Base-by-base conservation (phyloP, 306 rosid genomes). In the Phaseolus lunatus region DNA sequence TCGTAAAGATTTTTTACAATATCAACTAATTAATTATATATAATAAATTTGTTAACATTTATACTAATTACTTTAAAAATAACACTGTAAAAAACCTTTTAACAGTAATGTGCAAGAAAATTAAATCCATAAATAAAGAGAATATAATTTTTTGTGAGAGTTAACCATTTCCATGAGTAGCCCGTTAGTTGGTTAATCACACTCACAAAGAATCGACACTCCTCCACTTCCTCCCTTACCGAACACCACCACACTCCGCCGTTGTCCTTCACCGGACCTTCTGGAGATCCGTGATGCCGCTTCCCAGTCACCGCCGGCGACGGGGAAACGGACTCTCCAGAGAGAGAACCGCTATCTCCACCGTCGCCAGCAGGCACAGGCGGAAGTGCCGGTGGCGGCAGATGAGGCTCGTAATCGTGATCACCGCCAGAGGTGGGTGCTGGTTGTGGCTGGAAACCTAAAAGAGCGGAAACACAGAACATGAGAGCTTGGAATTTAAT, bases 111-210 rank as follows among this genome's bases (percentile, higher is more conserved):
- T 2, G 12, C 45, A 41, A 2, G 45, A 41, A 41, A 41, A 41
- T 41, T 41, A 41, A 41, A 41, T 10, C 13, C 45, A 41, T 0
- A 9, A 41, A 11, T 41, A 9, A 41, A 41, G 12, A 41, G 45
- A 41, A 41, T 41, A 41, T 10, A 41, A 10, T 41, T 41, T 8
- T n/a, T 41, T 41, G 8, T 23, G 15, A 62, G 58, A 48, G 20
- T 15, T 69, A 52, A 76, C 78, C 85, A 81, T 69, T 49, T 76
- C 85, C 85, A 81, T 20, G 52, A 24, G 78, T 76, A 64, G 3
- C 63, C 74, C 12, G 1, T 52, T 15, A 63, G 43, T 70, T 82
- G 81, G 77, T 76, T 69, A 61, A 82, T 27, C 11, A 58, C 45
- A 23, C 26, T 41, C 15, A 63, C 48, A 44, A 76, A 70, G 39